Evolutionary conservation across 179 eudicot species (phyloP).

Genomic region (Silene vulgaris): DNA sequence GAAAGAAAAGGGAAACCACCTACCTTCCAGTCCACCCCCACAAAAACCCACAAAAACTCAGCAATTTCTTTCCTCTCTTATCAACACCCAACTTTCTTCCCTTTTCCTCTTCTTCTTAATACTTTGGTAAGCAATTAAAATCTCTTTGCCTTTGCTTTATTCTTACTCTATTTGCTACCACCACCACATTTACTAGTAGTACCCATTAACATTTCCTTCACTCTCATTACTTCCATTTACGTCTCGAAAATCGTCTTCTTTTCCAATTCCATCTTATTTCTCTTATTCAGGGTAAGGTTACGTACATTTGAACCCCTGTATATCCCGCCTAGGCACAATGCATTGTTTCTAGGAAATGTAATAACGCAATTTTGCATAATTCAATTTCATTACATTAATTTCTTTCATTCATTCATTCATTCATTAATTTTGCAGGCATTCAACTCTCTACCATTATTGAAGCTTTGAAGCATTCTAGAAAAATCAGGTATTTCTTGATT

Average conservation of each 20-base stretch:
- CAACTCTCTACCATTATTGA: neutral
- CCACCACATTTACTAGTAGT: neutral
- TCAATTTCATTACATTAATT: neutral
- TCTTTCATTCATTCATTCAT: neutral
- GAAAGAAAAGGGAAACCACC: constrained; percentile 26
- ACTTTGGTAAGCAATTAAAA: constrained; percentile 8
- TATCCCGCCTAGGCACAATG: neutral
- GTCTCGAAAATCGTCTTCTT: neutral
- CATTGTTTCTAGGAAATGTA: neutral
- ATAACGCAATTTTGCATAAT: neutral
- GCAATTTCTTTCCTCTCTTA: neutral
- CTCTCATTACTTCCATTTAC: neutral
- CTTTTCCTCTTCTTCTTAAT: constrained; percentile 5
- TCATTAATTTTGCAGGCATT: constrained; percentile 18
- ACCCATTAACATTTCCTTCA: neutral
- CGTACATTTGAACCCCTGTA: neutral
- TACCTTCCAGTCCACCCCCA: constrained; percentile 28
- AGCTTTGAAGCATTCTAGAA: neutral
- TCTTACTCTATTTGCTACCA: neutral
- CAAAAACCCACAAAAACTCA: constrained; percentile 14
- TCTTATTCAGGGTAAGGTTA: neutral
- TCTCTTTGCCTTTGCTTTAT: neutral
- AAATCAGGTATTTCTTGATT: neutral
- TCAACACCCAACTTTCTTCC: constrained; percentile 19
- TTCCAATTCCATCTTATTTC: neutral